Evolutionary conservation across 805 yeast genomes (phyloP).

Genomic region (Blastobotrys mokoenaii): DNA sequence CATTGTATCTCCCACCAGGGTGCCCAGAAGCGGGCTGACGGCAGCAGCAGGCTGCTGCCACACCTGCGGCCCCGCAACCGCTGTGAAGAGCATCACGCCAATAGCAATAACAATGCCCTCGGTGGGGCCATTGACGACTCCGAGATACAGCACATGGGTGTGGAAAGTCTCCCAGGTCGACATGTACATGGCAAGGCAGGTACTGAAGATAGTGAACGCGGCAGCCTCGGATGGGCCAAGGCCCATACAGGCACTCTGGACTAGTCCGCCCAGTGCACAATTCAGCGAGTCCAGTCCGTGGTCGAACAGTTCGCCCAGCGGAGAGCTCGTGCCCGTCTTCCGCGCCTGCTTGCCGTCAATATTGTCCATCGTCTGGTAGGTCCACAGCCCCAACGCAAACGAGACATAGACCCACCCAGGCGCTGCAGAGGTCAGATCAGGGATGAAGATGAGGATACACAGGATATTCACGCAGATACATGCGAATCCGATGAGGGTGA

Average conservation of each 20-base stretch:
- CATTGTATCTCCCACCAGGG: constrained; percentile 7
- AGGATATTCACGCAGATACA: constrained; percentile 58
- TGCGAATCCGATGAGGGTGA: constrained; percentile 70
- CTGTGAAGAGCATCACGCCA: constrained; percentile 52
- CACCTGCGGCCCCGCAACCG: constrained; percentile 43
- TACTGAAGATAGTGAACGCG: constrained; percentile 63
- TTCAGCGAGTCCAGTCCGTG: constrained; percentile 74
- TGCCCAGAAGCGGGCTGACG: constrained; percentile 10
- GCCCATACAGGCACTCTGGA: constrained; percentile 70
- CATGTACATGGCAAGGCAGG: constrained; percentile 47
- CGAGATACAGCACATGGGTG: constrained; percentile 74
- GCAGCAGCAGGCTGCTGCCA: constrained; percentile 39
- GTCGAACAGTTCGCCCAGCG: constrained; percentile 91
- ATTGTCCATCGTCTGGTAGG: constrained; percentile 95
- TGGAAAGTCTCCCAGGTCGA: constrained; percentile 95
- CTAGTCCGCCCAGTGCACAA: constrained; percentile 69
- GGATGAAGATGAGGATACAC: constrained; percentile 63
- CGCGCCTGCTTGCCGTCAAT: constrained; percentile 97
- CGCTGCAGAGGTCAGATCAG: constrained; percentile 46
- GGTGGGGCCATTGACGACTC: constrained; percentile 88
- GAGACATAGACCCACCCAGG: constrained; percentile 75
- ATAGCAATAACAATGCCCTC: constrained; percentile 78
- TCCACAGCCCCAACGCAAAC: constrained; percentile 73
- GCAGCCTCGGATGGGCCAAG: constrained; percentile 75
- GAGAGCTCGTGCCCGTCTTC: constrained; percentile 87